These are phyloP conservation scores for Hypoxylon sp. DNA, from an alignment of 2,329 filamentous ascomycete genomes.

Conservation along the genomic window DNA sequence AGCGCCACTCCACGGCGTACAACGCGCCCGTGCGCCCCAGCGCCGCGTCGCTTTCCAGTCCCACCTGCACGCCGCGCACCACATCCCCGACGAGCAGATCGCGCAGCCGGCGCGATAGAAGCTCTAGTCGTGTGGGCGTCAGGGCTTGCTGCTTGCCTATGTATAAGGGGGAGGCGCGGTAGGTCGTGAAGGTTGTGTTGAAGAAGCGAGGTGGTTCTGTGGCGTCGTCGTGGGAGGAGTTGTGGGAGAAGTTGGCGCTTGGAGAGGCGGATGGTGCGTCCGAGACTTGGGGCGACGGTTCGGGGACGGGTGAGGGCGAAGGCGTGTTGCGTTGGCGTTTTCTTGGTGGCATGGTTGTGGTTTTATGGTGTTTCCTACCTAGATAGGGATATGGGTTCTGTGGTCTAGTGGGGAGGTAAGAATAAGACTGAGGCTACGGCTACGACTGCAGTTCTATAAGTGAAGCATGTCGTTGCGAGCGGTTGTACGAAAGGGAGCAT, in stretches of 20 bases:
- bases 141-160: conserved; percentile 54
- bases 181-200: conserved; percentile 66
- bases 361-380: not conserved
- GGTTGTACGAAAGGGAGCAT: not conserved
- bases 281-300: conserved; percentile 12
- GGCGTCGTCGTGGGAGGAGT: too few relatives aligned
- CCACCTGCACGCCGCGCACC: conserved; percentile 66
- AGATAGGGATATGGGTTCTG: too few relatives aligned
- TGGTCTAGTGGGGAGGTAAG: too few relatives aligned
- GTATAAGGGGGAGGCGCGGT: conserved; percentile 64
- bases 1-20: conserved; percentile 57
- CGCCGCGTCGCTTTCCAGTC: conserved; percentile 46
- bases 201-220: conserved; percentile 55
- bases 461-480: not conserved
- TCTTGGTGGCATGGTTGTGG: conserved; percentile 38
- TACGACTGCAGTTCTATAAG: too few relatives aligned
- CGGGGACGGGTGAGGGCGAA: conserved; percentile 14
- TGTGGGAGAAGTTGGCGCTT: conserved; percentile 29
- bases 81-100: conserved; percentile 66
- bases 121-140: conserved; percentile 50
- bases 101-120: conserved; percentile 58
- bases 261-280: conserved; percentile 12
- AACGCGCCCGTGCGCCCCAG: conserved; percentile 55
- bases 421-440: too few relatives aligned
- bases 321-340: conserved; percentile 33